Evolutionary conservation across 2,329 filamentous ascomycete species (phyloP).

Genomic region (Cladosporium sphaerospermum): DNA sequence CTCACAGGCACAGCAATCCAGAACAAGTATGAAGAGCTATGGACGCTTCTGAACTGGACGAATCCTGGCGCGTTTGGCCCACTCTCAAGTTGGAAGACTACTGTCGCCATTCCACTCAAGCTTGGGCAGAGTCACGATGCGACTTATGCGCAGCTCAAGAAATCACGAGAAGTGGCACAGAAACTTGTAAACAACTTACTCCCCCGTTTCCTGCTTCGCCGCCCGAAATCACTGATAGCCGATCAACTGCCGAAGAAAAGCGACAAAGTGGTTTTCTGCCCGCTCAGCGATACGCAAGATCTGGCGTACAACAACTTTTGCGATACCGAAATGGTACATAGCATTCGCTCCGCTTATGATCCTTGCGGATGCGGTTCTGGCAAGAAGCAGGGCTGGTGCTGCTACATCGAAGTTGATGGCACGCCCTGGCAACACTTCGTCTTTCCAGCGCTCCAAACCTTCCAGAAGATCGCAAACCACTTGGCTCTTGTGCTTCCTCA

Average conservation of each 20-base stretch:
- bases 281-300: slow-evolving; percentile 72
- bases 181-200: slow-evolving; percentile 82
- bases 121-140: slow-evolving; percentile 90
- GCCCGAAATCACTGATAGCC: slow-evolving; percentile 89
- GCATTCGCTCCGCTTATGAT: slow-evolving; percentile 62
- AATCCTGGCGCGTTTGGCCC: slow-evolving; percentile 70
- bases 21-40: slow-evolving; percentile 95
- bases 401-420: slow-evolving; percentile 46
- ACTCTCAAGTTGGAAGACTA: slow-evolving; percentile 67
- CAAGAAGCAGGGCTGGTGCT: slow-evolving; percentile 77
- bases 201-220: slow-evolving; percentile 81
- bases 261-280: slow-evolving; percentile 91
- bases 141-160: slow-evolving; percentile 72
- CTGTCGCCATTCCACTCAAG: slow-evolving; percentile 72
- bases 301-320: slow-evolving; percentile 79
- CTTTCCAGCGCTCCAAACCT: slow-evolving; percentile 73
- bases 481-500: slow-evolving; percentile 78
- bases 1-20: slow-evolving; percentile 95
- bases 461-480: slow-evolving; percentile 89
- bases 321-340: slow-evolving; percentile 61
- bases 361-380: slow-evolving; percentile 63
- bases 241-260: slow-evolving; percentile 91
- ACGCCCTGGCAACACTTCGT: slow-evolving; percentile 66
- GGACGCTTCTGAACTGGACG: slow-evolving; percentile 94
- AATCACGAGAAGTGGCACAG: slow-evolving; percentile 72